Conservation (phyloP, 495 filamentous ascomycete genomes). For the Podospora appendiculata region DNA sequence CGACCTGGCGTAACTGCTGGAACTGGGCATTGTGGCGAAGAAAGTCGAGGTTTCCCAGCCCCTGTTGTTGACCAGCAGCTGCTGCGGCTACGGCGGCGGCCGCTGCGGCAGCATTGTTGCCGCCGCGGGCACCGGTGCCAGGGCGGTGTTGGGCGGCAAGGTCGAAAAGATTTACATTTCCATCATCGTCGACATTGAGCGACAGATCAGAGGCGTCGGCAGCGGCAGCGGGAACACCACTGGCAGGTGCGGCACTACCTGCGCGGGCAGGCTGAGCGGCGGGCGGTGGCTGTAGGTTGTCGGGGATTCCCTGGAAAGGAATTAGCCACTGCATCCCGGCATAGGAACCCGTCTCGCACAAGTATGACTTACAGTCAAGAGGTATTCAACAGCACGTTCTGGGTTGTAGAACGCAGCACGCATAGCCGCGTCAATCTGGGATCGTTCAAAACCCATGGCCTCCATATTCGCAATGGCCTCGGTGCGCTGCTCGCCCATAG, state of each 20-base stretch:
- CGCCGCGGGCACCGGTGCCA: conserved; percentile 27
- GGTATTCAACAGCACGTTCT: conserved; percentile 93
- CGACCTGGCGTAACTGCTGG: conserved; percentile 92
- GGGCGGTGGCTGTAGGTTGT: conserved; percentile 55
- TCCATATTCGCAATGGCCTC: conserved; percentile 93
- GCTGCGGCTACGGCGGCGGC: conserved; percentile 40
- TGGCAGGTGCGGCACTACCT: conserved; percentile 23
- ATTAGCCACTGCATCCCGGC: not conserved
- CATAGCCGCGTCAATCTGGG: conserved; percentile 87
- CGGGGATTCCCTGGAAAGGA: conserved; percentile 74
- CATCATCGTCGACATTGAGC: conserved; percentile 49
- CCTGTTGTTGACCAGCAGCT: conserved; percentile 47
- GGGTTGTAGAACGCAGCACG: conserved; percentile 94
- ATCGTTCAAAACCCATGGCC: conserved; percentile 84
- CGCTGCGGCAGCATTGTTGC: conserved; percentile 35
- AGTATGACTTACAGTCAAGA: conserved; percentile 62
- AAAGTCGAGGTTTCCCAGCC: conserved; percentile 78
- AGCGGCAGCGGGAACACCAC: conserved; percentile 28
- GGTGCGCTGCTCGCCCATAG: conserved; percentile 75
- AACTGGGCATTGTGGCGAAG: conserved; percentile 95
- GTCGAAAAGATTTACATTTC: conserved; percentile 85
- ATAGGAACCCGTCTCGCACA: not conserved
- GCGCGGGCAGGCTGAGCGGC: conserved; percentile 27
- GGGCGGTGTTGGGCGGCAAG: conserved; percentile 70
- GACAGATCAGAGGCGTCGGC: conserved; percentile 16